A percentile compares a stretch with the other conserved stretches of the same genome.
Conservation (phyloP, 164 flowering plant species). For the Vitis labrusca region DNA sequence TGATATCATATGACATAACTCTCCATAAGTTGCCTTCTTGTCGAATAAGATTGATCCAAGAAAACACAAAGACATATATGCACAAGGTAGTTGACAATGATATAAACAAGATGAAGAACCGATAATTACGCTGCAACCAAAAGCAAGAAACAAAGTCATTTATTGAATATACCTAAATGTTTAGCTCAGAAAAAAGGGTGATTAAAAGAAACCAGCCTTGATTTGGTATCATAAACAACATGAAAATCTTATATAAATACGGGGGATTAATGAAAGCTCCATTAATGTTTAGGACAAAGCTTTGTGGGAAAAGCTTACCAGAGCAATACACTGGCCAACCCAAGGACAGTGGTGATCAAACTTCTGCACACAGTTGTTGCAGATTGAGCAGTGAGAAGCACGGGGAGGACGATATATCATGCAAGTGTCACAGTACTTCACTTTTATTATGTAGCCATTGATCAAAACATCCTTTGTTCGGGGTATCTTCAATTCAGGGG, state of each 20-base stretch:
- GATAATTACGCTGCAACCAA: constrained; percentile 55
- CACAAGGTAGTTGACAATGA: constrained; percentile 46
- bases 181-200: too few species aligned
- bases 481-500: constrained; percentile 16
- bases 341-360: constrained; percentile 54
- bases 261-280: too few species aligned
- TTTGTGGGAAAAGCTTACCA: constrained; percentile 14
- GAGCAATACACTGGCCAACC: constrained; percentile 44
- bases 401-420: constrained; percentile 42
- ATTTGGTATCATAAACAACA: too few species aligned
- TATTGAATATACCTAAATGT: too few species aligned
- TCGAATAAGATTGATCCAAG: constrained; percentile 28
- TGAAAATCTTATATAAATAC: too few species aligned
- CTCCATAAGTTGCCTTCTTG: constrained; percentile 17
- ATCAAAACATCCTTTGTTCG: constrained; percentile 25
- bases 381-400: constrained; percentile 49
- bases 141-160: not conserved
- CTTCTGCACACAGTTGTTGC: constrained; percentile 46
- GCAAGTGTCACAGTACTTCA: constrained; percentile 48
- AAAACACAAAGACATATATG: constrained; percentile 42
- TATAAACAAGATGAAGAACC: constrained; percentile 45
- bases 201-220: not conserved
- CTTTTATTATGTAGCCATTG: constrained; percentile 31
- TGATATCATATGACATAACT: constrained; percentile 15
- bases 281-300: too few species aligned